Evolutionary conservation across 441 rosid genomes (phyloP).

Genomic region (Metrosideros polymorpha): DNA sequence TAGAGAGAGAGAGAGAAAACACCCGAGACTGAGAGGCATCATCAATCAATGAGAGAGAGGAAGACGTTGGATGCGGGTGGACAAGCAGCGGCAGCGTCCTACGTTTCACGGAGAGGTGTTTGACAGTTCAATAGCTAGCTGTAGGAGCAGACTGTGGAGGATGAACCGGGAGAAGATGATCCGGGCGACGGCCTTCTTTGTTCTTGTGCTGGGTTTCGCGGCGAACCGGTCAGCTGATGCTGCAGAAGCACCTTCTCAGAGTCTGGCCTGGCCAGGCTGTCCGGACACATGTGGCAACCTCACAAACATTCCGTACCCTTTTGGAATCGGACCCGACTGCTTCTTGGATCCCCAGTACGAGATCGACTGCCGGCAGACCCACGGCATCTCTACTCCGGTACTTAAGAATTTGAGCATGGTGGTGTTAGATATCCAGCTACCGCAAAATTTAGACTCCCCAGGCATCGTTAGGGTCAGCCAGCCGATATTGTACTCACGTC

Average conservation of each 20-base stretch:
- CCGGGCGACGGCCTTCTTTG: neutral
- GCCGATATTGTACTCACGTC: neutral
- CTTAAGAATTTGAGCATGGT: neutral
- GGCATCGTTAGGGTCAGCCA: neutral
- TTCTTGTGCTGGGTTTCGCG: neutral
- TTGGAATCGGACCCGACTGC: neutral
- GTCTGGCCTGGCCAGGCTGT: neutral
- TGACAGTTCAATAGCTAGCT: neutral
- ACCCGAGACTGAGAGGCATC: too few species aligned
- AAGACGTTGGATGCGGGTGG: too few species aligned
- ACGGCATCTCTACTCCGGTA: neutral
- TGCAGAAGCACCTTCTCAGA: neutral
- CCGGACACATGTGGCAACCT: neutral
- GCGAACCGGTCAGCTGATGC: neutral
- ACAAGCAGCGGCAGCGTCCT: too few species aligned
- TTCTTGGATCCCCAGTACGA: neutral
- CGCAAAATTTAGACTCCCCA: accelerated
- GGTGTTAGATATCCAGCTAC: neutral
- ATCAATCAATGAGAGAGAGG: too few species aligned
- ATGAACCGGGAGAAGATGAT: neutral
- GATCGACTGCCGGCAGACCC: neutral
- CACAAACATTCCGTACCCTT: neutral
- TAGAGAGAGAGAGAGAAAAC: neutral
- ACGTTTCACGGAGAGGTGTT: neutral
- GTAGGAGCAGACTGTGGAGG: neutral